Base-by-base conservation (phyloP, 192 early-diverging fungal genomes). In the Mortierella antarctica region DNA sequence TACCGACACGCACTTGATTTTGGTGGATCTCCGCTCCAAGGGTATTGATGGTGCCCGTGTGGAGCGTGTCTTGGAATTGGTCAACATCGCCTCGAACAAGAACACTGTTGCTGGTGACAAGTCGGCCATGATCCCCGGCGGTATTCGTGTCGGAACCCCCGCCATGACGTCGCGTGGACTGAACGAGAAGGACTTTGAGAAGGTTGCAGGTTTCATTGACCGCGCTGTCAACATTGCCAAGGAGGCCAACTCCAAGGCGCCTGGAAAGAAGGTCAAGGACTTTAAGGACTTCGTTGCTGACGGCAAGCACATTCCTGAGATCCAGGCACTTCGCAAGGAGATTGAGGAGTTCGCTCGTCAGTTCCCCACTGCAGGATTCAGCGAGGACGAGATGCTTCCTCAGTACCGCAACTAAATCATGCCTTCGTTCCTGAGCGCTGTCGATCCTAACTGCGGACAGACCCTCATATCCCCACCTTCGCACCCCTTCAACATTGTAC, bases 21-120 rank as follows among this genome's bases (percentile, higher is more conserved):
- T 99, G 61, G 82, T 99, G 52, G 93, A 99, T 84, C 85, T 99
- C 63, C 84, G 91, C 47, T 89, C 88, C 46, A 88, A 93, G 90
- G 88, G 89, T 12, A 90, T 97, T 58, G 98, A 99, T 74, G 98
- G 98, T 62, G 96, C 96, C 1, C 93, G 98, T 68, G 96, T 97
- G 0, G 97, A 99, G 87, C 90, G 96, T 54, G 88, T 99, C 18
- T 85, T 99, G 49, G 98, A 99, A 86, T 88, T 98, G 65, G 93
- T 90, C 83, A 99, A 99, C 84, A 95, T 99, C 86, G 96, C 98
- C 0, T 90, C 95, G 51, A 99, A 99, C 89, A 99, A 99, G 88
- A 99, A 99, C 91, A 99, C 98, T 0, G 95, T 99, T 49, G 97
- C 98, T 6, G 96, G 96, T 15, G 98, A 99, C 83, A 96, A 95